Evolutionary conservation across 106 monocot genomes (phyloP), one percentile per base, ranked within the genome.

Genomic region (Allium cepa): DNA sequence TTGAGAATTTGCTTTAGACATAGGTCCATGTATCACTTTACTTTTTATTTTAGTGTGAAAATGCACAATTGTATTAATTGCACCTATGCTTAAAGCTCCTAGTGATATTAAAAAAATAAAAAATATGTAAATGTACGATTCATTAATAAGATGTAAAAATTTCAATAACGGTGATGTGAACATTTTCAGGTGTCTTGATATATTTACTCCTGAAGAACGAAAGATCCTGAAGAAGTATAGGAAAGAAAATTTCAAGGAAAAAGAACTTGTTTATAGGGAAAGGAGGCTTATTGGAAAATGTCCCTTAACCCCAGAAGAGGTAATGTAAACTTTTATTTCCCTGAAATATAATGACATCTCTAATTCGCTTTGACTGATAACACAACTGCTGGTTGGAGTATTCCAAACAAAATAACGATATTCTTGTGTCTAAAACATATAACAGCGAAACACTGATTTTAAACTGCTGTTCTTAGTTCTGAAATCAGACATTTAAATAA

Each of bases 241-340:
- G 46, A 71, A 83, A 71, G 83, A 82, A 64, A 81, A 93, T 78
- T 99, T 99, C 83, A 87, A 86, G 67, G 75, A 74, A 50, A 99
- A 99, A 71, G 68, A 90, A 53, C 84, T 99, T 45, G 76, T 90
- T 65, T 90, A 93, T 69, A 87, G 81, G 45, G 84, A 83, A 56
- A 90, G 99, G 70, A 90, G 93, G 65, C 70, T 90, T 4, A 90
- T 99, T 67, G 93, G 93, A 49, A 99, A 93, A 66, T 99, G 99
- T 71, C 93, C 93, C 45, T 83, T 99, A 63, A 99, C 99, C 66
- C 93, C 99, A 26, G 90, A 99, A 69, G 93, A 99, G 93, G 99
- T 99, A 84, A 73, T 52, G 10, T 28, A 12, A 12, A 12, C 53
- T 55, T 11, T 55, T 15, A 55, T 55, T 55, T 15, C 15, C 53